These are phyloP conservation scores for Andrographis paniculata DNA, from an alignment of 305 asterid species.

Conservation along the genomic window DNA sequence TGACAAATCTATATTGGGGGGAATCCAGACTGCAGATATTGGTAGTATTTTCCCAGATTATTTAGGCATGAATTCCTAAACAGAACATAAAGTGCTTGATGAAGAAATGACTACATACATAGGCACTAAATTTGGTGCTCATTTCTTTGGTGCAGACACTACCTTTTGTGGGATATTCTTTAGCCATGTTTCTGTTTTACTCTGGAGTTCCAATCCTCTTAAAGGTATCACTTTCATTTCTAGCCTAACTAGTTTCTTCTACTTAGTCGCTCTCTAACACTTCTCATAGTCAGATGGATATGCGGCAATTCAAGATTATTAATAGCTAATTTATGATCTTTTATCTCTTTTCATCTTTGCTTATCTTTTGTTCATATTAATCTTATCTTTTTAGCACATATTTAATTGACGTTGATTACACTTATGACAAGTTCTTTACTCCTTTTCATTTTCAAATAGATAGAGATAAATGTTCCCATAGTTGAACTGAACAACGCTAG, in stretches of 20 bases:
- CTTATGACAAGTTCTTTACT: neutral
- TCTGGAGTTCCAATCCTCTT: slow-evolving; percentile 77
- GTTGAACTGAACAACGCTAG: neutral
- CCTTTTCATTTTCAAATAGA: too few relatives aligned
- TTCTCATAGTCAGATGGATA: neutral
- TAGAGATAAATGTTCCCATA: neutral
- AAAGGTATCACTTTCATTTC: slow-evolving; percentile 38
- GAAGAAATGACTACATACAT: neutral
- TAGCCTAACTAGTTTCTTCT: slow-evolving; percentile 1
- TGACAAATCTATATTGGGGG: too few relatives aligned
- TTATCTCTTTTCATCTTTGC: neutral
- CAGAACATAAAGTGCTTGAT: neutral
- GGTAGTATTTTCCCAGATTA: too few relatives aligned
- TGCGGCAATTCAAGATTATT: too few relatives aligned
- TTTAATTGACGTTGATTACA: neutral
- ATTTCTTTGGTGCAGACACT: slow-evolving; percentile 45
- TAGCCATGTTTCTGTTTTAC: slow-evolving; percentile 91
- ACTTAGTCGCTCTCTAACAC: neutral
- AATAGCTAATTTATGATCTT: neutral
- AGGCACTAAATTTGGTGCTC: slow-evolving; percentile 4
- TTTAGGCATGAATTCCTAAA: neutral
- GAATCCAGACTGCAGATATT: too few relatives aligned
- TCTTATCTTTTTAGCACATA: too few relatives aligned
- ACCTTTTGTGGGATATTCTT: slow-evolving; percentile 85
- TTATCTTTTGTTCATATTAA: neutral